Conservation (phyloP, 495 filamentous ascomycete species). For the Rhypophila decipiens region DNA sequence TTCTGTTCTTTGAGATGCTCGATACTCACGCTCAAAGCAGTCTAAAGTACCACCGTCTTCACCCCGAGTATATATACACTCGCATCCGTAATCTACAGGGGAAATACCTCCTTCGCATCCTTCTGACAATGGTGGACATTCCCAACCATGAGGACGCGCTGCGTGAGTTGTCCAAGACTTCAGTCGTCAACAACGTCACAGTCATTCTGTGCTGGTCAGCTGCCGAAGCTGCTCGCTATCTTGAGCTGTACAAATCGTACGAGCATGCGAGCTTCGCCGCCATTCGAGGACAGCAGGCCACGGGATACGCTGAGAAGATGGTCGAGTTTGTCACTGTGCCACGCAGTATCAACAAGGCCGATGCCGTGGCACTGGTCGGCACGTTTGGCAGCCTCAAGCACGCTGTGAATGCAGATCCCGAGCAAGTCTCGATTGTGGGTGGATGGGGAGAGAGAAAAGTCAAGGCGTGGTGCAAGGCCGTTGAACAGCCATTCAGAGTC, state of each 20-base stretch:
- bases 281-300: slow-evolving; percentile 76
- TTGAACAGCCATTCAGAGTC: slow-evolving; percentile 76
- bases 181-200: slow-evolving; percentile 82
- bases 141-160: slow-evolving; percentile 71
- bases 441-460: slow-evolving; percentile 98
- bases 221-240: slow-evolving; percentile 83
- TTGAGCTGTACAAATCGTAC: slow-evolving; percentile 89
- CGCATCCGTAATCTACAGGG: slow-evolving; percentile 73
- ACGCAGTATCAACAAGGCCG: slow-evolving; percentile 85
- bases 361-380: slow-evolving; percentile 78
- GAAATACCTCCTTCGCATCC: slow-evolving; percentile 75
- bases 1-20: too few species aligned
- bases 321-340: slow-evolving; percentile 93
- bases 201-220: slow-evolving; percentile 90
- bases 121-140: slow-evolving; percentile 91
- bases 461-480: slow-evolving; percentile 68
- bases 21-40: slow-evolving; percentile 28
- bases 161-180: slow-evolving; percentile 77
- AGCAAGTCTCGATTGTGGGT: slow-evolving; percentile 71
- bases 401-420: slow-evolving; percentile 79
- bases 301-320: slow-evolving; percentile 76
- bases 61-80: slow-evolving; percentile 96
- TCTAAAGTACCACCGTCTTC: slow-evolving; percentile 94
- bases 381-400: slow-evolving; percentile 82
- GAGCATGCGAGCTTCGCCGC: slow-evolving; percentile 76